Conservation (phyloP, 768 basidiomycete genomes). For the Leccinum longicurvipes region DNA sequence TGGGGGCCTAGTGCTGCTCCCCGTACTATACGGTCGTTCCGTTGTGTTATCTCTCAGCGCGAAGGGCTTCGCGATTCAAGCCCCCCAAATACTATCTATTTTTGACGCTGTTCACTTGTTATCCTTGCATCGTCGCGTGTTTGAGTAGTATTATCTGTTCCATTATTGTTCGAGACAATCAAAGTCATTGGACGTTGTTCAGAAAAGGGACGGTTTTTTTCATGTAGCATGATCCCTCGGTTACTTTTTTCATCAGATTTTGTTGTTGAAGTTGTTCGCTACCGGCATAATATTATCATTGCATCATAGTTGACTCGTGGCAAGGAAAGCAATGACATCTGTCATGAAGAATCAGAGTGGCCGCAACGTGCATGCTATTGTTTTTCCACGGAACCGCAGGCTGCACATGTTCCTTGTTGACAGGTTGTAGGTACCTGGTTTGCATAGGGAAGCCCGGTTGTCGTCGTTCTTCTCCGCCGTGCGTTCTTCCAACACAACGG, state of each 20-base stretch:
- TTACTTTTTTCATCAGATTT: not conserved
- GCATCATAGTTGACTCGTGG: not conserved
- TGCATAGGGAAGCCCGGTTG: too few relatives aligned
- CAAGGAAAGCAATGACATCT: not conserved
- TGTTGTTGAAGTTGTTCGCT: not conserved
- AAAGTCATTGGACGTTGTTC: not conserved
- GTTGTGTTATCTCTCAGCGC: slow-evolving; percentile 28
- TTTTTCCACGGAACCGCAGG: not conserved
- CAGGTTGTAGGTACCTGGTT: too few relatives aligned
- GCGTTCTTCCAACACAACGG: too few relatives aligned
- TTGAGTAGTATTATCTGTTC: not conserved
- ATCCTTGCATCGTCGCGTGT: not conserved
- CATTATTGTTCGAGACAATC: not conserved
- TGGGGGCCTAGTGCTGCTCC: slow-evolving; percentile 5
- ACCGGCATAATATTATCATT: not conserved
- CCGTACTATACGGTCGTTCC: slow-evolving; percentile 22
- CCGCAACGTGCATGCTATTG: not conserved
- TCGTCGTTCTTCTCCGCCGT: too few relatives aligned
- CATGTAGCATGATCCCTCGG: not conserved
- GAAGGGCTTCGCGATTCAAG: slow-evolving; percentile 52
- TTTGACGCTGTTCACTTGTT: not conserved
- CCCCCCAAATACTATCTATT: slow-evolving; percentile 37
- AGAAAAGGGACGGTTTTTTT: not conserved
- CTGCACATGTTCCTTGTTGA: too few relatives aligned
- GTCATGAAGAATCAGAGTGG: not conserved